Evolutionary conservation across 495 filamentous ascomycete genomes (phyloP), one percentile per base, ranked within the genome.

Genomic region (Astrocystis sublimbata): DNA sequence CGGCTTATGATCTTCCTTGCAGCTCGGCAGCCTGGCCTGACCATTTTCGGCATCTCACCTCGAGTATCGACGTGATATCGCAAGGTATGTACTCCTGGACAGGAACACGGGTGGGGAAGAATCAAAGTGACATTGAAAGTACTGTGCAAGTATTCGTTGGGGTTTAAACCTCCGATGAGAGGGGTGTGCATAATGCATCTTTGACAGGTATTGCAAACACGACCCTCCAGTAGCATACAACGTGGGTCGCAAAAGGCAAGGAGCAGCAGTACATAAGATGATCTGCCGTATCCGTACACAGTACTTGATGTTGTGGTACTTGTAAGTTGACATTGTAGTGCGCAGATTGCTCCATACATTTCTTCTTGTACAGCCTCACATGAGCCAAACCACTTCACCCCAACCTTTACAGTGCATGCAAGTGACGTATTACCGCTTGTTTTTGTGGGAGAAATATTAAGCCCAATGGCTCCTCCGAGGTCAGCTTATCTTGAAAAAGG

Each of bases 61-160:
- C 40, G n/a, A 56, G n/a, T 28, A 31, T 33, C 21, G 54, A 56
- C 17, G 53, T 21, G 23, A 38, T 43, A 38, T 38, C 38, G 53
- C 40, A n/a, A n/a, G n/a, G n/a, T n/a, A n/a, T 40, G 40, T 57
- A 57, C 13, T 26, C 17, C 35, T 35, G 30, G 10, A 36, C 19
- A 56, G 42, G 23, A 42, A 24, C n/a, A 24, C 36, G 19, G 42
- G 52, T 42, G 52, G 52, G 52, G 52, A 36, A 23, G 3, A 15
- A 17, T 13, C 3, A 12, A 28, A 47, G 45, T 26, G 24, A 26
- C 8, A 9, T 43, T 42, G 21, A 41, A 43, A 43, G 24, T 38
- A n/a, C n/a, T n/a, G n/a, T n/a, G n/a, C n/a, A 67, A 74, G 60
- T 64, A 76, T 51, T 77, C 69, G 62, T 78, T 75, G 35, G 65